phyloP scores from a whole-genome alignment of 352 stramenopile genomes.

The Pythium angustatum region DNA sequence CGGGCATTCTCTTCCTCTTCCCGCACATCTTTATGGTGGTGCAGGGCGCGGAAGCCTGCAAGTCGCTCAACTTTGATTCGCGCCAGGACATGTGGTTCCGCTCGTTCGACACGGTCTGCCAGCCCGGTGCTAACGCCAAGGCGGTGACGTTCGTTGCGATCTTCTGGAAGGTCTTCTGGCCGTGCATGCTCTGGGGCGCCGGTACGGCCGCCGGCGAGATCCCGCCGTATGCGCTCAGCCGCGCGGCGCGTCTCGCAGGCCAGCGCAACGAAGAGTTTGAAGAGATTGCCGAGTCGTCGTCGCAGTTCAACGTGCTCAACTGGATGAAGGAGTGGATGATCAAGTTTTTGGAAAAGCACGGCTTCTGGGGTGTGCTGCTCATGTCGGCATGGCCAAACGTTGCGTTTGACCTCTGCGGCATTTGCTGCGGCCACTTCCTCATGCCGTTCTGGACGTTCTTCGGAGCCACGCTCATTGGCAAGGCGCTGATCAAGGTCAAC shows the following conservation, averaged over 20 bases:
- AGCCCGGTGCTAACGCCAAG: constrained; percentile 35
- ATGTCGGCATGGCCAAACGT: constrained; percentile 95
- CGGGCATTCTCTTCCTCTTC: constrained; percentile 93
- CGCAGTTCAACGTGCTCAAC: constrained; percentile 88
- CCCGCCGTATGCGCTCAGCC: constrained; percentile 92
- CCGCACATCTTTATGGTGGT: constrained; percentile 95
- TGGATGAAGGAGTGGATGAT: constrained; percentile 94
- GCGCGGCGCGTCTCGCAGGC: constrained; percentile 79
- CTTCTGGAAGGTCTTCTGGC: constrained; percentile 90
- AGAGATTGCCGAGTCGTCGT: constrained; percentile 82
- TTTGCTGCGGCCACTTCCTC: constrained; percentile 94
- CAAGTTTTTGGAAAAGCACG: constrained; percentile 87
- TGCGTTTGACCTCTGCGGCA: constrained; percentile 93
- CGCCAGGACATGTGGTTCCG: constrained; percentile 91
- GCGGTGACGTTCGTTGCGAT: constrained; percentile 83
- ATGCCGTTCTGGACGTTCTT: constrained; percentile 97
- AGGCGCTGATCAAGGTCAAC: constrained; percentile 92
- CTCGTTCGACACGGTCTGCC: constrained; percentile 74
- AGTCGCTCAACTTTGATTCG: constrained; percentile 87
- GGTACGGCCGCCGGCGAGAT: constrained; percentile 94
- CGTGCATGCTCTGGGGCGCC: constrained; percentile 91
- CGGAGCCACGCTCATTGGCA: constrained; percentile 92
- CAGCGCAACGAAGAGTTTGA: constrained; percentile 91
- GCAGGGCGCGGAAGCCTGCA: constrained; percentile 85
- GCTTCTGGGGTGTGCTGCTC: constrained; percentile 93